Percentiles rank a stretch among this genome's conserved stretches.
phyloP scores from a whole-genome alignment of 2,329 filamentous ascomycete species.

The Beauveria rudraprayagi region DNA sequence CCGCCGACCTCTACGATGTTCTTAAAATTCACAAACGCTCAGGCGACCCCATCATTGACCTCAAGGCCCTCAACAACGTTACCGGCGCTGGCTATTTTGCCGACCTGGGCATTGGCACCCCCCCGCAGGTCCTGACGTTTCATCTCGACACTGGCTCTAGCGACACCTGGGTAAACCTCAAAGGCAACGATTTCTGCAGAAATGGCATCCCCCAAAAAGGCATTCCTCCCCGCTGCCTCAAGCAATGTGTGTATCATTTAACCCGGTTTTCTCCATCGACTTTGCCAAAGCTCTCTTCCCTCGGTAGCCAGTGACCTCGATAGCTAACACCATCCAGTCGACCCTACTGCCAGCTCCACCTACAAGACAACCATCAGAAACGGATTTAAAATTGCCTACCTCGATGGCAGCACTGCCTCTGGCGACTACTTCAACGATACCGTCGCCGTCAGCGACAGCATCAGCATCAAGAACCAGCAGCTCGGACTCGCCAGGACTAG shows the following conservation, averaged over 20 bases:
- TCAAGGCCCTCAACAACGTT: constrained; percentile 43
- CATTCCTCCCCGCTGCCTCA: constrained; percentile 28
- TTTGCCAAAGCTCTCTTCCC: too few relatives aligned
- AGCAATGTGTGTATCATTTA: constrained; percentile 30
- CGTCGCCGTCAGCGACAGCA: constrained; percentile 40
- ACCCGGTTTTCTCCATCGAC: too few relatives aligned
- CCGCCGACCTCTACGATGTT: constrained; percentile 6
- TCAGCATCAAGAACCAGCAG: constrained; percentile 41
- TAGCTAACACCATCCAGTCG: constrained; percentile 19
- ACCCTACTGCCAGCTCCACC: constrained; percentile 39
- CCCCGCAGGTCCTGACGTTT: constrained; percentile 44
- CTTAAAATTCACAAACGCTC: constrained; percentile 18
- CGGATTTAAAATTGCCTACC: constrained; percentile 53
- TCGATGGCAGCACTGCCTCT: constrained; percentile 44
- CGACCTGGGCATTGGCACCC: constrained; percentile 50
- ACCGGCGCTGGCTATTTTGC: constrained; percentile 49
- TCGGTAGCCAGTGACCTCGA: neutral
- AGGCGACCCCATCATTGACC: constrained; percentile 19
- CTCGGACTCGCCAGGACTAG: constrained; percentile 45
- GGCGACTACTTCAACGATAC: constrained; percentile 53
- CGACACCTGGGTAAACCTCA: constrained; percentile 54
- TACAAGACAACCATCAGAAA: constrained; percentile 33
- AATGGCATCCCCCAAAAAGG: constrained; percentile 14
- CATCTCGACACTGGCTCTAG: constrained; percentile 56
- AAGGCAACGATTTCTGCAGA: constrained; percentile 52